Conservation (phyloP, 257 asterid genomes). For the Nicotiana knightiana region DNA sequence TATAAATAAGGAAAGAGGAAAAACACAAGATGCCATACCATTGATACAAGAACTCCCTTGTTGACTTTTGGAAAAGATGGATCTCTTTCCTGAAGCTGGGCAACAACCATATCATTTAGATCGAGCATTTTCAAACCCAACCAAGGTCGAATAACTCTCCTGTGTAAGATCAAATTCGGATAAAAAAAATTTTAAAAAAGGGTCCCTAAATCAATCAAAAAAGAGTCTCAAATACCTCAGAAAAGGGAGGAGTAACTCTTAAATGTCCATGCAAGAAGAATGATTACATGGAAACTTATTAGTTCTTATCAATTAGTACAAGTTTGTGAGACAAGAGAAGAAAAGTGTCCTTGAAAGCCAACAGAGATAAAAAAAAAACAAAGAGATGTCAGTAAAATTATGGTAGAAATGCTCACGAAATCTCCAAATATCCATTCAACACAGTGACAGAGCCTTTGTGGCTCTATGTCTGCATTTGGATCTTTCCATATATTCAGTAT, state of each 20-base stretch:
- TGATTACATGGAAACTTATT: not conserved
- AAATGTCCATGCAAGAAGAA: not conserved
- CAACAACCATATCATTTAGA: constrained; percentile 72
- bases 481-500: not conserved
- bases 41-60: constrained; percentile 71
- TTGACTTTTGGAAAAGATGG: constrained; percentile 61
- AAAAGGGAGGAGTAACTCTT: not conserved
- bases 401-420: not conserved
- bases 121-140: constrained; percentile 87
- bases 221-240: not conserved
- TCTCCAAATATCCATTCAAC: not conserved
- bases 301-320: not conserved
- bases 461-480: not conserved
- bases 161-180: constrained; percentile 22
- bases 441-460: not conserved
- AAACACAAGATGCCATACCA: constrained; percentile 41
- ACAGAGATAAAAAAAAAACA: not conserved
- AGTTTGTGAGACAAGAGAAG: not conserved
- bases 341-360: not conserved
- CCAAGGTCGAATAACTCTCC: constrained; percentile 98
- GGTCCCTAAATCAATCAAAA: not conserved
- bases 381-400: not conserved
- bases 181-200: not conserved
- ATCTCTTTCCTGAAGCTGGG: constrained; percentile 71
- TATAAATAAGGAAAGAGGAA: not conserved